These are phyloP conservation scores for Zygosaccharomyces siamensis DNA, from an alignment of 805 yeast species.

Conservation along the genomic window DNA sequence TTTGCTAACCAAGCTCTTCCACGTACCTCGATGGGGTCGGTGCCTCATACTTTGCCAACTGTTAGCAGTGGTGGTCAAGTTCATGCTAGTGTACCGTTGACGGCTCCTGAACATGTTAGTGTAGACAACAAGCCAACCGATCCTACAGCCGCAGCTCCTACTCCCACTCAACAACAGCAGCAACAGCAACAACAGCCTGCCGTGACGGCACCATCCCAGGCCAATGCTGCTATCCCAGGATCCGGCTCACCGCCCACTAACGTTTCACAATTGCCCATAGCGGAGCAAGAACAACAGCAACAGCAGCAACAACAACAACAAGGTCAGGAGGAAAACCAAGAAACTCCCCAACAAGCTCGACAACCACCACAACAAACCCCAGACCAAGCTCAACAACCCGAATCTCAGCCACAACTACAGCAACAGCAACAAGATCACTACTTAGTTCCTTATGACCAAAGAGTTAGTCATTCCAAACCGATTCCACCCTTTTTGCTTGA, in stretches of 20 bases:
- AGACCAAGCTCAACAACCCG: conserved; percentile 1
- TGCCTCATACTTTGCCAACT: conserved; percentile 22
- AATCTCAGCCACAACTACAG: conserved; percentile 6
- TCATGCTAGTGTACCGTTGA: conserved; percentile 1
- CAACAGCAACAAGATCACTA: conserved; percentile 30
- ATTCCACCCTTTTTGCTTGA: conserved; percentile 78
- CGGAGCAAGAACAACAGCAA: conserved; percentile 1
- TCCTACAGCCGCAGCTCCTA: conserved; percentile 3
- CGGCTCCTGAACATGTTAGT: conserved; percentile 5
- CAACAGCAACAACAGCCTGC: conserved; percentile 1
- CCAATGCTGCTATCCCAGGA: conserved; percentile 8
- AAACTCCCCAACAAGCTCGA: background rate
- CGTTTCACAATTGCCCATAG: conserved; percentile 6
- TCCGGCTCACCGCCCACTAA: conserved; percentile 16
- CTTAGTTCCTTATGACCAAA: conserved; percentile 38
- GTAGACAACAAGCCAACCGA: conserved; percentile 8
- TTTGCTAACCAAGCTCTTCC: conserved; percentile 15
- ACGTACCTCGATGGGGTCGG: conserved; percentile 16
- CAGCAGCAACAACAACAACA: conserved; percentile 18
- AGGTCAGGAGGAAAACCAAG: background rate
- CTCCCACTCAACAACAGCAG: background rate
- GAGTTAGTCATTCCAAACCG: conserved; percentile 57
- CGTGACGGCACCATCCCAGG: conserved; percentile 12
- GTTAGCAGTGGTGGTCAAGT: conserved; percentile 19
- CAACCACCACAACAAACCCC: conserved; percentile 12